phyloP scores from a whole-genome alignment of 805 yeast species.

The Saturnispora halmiae region DNA sequence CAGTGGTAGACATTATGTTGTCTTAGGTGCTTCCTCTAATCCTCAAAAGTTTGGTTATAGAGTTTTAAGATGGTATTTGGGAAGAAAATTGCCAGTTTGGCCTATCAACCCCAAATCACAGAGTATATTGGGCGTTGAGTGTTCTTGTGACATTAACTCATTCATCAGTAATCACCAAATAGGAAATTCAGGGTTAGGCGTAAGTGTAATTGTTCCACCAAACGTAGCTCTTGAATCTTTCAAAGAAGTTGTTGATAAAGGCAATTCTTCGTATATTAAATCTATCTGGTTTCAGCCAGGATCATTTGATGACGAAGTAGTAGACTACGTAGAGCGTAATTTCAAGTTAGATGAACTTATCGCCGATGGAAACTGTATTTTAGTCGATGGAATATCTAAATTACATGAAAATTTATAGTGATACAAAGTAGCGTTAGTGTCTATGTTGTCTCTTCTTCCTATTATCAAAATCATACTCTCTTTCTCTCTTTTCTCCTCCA shows the following conservation, averaged over 20 bases:
- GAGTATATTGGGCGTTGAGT: constrained; percentile 28
- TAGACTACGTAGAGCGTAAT: constrained; percentile 28
- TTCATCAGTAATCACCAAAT: neutral
- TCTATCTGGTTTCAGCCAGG: constrained; percentile 86
- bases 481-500: neutral
- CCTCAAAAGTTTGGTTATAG: constrained; percentile 60
- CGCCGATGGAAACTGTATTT: constrained; percentile 55
- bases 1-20: constrained; percentile 23
- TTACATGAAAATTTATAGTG: constrained; percentile 20
- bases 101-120: constrained; percentile 56
- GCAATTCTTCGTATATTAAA: constrained; percentile 30
- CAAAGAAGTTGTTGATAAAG: constrained; percentile 27
- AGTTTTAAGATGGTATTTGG: constrained; percentile 58
- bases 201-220: constrained; percentile 75
- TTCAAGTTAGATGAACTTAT: constrained; percentile 29
- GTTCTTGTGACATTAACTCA: constrained; percentile 11
- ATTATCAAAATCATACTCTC: constrained; percentile 5
- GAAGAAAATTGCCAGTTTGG: constrained; percentile 45
- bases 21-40: constrained; percentile 64
- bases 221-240: constrained; percentile 40
- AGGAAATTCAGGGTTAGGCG: constrained; percentile 12
- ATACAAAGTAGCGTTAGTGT: neutral
- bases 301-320: constrained; percentile 46
- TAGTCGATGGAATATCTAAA: constrained; percentile 44
- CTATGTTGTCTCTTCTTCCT: constrained; percentile 4